Base-by-base conservation (phyloP, 2,329 filamentous ascomycete genomes). In the Aspergillus fumigatus region DNA sequence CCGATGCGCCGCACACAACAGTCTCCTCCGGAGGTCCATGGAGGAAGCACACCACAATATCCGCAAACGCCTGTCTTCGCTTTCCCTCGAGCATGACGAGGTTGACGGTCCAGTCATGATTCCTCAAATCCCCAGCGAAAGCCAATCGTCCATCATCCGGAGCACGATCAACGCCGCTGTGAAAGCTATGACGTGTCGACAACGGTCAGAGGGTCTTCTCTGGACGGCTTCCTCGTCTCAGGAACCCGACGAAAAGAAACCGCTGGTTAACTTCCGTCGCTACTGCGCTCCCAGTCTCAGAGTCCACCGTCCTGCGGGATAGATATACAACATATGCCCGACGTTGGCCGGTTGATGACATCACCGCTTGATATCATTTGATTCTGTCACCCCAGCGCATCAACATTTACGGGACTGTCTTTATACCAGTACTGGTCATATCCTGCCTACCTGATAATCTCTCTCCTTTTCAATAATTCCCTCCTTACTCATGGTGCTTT, bases 1-100 rank as follows among this genome's bases (percentile, higher is more conserved):
- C n/a, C 63, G 63, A n/a, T 67, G 65, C 27, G 43, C 66, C 5
- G 62, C 59, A 48, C 65, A 67, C 41, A 57, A 64, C 21, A 47
- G 52, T 3, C 52, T 66, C 19, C 58, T 65, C 9, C 56, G 55
- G 3, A 59, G 56, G 2, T 64, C 64, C 2, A 56, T 65, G 25
- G 26, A 61, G 14, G 52, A 59, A 7, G 60, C 63, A 3, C 59
- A 66, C 19, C 40, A 53, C 0, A 60, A 60, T 21, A 58, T 62
- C 50, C 56, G 55, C 50, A 56, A 49, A 10, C 53, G 57, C 5
- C 51, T 65, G 26, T 51, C 54, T 3, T 35, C 55, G 8, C 51
- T 60, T 21, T 25, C 6, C 21, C 32, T 50, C 23, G 52, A 43
- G 26, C 47, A 41, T 1, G 29, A 50, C 1, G 52, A 54, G 0